phyloP scores from a whole-genome alignment of 805 yeast species.

The Wickerhamiella parazyma region DNA sequence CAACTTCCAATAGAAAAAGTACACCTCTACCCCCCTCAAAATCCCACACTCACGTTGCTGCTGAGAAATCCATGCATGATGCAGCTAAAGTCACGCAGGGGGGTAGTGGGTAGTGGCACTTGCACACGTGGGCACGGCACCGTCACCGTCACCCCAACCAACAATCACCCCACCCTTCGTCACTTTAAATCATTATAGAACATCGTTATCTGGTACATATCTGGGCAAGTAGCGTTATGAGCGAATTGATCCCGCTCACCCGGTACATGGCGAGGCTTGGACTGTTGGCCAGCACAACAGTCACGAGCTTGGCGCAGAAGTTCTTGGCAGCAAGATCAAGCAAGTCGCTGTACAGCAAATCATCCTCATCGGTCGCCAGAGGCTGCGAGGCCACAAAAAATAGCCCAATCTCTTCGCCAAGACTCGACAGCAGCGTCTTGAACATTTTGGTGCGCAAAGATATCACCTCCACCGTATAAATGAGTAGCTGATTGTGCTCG shows the following conservation, averaged over 20 bases:
- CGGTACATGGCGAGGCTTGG: constrained; percentile 23
- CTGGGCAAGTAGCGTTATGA: constrained; percentile 19
- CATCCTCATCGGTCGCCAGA: constrained; percentile 21
- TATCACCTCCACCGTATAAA: constrained; percentile 44
- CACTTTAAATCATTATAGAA: no score
- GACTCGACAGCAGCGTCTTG: constrained; percentile 11
- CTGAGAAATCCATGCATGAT: background rate
- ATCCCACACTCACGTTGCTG: no score
- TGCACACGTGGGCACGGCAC: no score
- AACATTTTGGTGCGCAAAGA: constrained; percentile 30
- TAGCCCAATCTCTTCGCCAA: constrained; percentile 15
- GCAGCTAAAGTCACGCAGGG: background rate
- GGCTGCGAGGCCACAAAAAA: constrained; percentile 21
- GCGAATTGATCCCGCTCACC: constrained; percentile 25
- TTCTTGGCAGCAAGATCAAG: constrained; percentile 12
- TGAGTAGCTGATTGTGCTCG: constrained; percentile 52
- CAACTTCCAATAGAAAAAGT: no score
- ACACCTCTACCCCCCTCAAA: no score
- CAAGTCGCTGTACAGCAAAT: constrained; percentile 22
- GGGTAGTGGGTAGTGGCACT: no score
- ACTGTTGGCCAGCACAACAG: constrained; percentile 22
- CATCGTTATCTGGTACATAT: background rate
- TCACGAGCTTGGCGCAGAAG: constrained; percentile 15
- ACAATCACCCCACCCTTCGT: no score
- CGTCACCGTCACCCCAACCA: no score